Conservation (phyloP, 345 rosid genomes). For the Isatis tinctoria region DNA sequence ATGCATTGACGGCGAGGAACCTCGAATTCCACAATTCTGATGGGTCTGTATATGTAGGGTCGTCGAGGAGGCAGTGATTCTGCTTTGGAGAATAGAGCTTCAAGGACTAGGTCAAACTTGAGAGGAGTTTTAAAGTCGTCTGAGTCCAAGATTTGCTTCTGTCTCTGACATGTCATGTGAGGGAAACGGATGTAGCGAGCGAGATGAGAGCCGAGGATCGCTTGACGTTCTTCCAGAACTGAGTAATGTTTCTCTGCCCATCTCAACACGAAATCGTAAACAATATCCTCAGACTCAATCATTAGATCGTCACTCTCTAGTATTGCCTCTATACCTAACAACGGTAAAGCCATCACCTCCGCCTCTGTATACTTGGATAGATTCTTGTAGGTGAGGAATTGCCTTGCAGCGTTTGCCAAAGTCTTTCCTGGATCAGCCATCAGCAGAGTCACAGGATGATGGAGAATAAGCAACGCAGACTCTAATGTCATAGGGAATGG, state of each 20-base stretch:
- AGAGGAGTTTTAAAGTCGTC: conserved; percentile 56
- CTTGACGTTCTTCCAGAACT: conserved; percentile 59
- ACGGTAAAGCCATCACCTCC: conserved; percentile 54
- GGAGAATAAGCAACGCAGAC: conserved; percentile 68
- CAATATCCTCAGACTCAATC: conserved; percentile 65
- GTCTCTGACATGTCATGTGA: conserved; percentile 63
- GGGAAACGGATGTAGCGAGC: conserved; percentile 70
- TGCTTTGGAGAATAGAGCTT: conserved; percentile 78
- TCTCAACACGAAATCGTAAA: conserved; percentile 62
- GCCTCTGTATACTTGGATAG: conserved; percentile 42
- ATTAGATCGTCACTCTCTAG: conserved; percentile 63
- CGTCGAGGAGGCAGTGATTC: conserved; percentile 57
- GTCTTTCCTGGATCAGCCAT: conserved; percentile 77
- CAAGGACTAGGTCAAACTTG: conserved; percentile 58
- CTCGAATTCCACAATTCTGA: conserved; percentile 74
- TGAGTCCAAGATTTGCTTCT: conserved; percentile 64
- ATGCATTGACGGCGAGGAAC: conserved; percentile 62
- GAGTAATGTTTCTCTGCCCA: conserved; percentile 73
- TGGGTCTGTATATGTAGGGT: conserved; percentile 64
- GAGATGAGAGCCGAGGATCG: conserved; percentile 49
- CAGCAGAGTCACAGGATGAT: conserved; percentile 62
- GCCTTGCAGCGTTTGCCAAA: conserved; percentile 64
- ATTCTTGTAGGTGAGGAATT: conserved; percentile 67
- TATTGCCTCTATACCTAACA: conserved; percentile 77
- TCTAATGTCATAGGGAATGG: conserved; percentile 82